Conservation (phyloP, 176 grass and related monocot species). For the Aechmea fasciata region DNA sequence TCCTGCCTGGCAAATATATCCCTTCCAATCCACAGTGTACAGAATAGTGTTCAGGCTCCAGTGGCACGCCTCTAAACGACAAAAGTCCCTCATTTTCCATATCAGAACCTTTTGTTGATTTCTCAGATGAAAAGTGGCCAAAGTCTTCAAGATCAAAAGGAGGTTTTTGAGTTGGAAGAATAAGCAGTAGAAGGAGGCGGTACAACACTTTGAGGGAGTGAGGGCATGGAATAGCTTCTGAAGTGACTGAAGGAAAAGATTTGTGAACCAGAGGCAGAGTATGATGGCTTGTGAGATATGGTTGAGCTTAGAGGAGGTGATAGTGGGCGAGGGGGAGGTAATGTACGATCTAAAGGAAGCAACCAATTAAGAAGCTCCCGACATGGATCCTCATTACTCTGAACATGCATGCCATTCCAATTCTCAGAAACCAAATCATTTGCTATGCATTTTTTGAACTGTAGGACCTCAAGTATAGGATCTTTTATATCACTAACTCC, state of each 20-base stretch:
- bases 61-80: slow-evolving; percentile 91
- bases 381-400: slow-evolving; percentile 56
- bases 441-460: slow-evolving; percentile 73
- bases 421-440: slow-evolving; percentile 35
- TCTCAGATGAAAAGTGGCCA: slow-evolving; percentile 46
- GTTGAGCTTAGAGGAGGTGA: slow-evolving; percentile 62
- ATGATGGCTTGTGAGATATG: slow-evolving; percentile 65
- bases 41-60: slow-evolving; percentile 91
- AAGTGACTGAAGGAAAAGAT: slow-evolving; percentile 77
- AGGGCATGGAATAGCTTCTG: slow-evolving; percentile 94
- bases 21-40: slow-evolving; percentile 86
- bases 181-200: slow-evolving; percentile 26
- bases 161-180: slow-evolving; percentile 39
- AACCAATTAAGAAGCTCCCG: slow-evolving; percentile 81
- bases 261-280: slow-evolving; percentile 58
- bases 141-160: slow-evolving; percentile 69
- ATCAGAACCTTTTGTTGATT: slow-evolving; percentile 48
- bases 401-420: slow-evolving; percentile 24
- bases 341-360: slow-evolving; percentile 75
- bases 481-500: slow-evolving; percentile 66
- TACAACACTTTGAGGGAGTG: slow-evolving; percentile 24
- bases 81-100: slow-evolving; percentile 53
- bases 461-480: slow-evolving; percentile 88
- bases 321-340: slow-evolving; percentile 53
- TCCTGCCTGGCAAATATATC: slow-evolving; percentile 91